Evolutionary conservation across 108 stramenopile genomes (phyloP).

Genomic region (Epithemia pelagica): DNA sequence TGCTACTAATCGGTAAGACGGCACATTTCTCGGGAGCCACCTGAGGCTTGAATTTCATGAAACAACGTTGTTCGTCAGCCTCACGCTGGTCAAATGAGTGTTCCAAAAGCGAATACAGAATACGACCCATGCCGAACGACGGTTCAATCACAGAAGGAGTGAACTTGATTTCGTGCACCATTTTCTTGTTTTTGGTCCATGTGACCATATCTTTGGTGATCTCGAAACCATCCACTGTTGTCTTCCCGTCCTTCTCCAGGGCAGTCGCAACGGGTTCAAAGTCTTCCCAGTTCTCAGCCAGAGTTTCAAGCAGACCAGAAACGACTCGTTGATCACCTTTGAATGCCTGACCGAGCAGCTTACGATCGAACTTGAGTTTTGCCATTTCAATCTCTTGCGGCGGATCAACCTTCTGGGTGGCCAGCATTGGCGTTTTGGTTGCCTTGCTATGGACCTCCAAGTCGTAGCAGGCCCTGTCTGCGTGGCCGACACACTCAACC

Average conservation of each 20-base stretch:
- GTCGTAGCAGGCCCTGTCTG: conserved; percentile 99
- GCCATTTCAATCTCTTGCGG: conserved; percentile 78
- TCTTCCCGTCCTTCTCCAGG: conserved; percentile 80
- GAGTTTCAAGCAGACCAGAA: conserved; percentile 83
- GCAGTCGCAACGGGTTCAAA: conserved; percentile 87
- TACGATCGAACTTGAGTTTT: conserved; percentile 87
- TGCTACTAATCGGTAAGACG: conserved; percentile 86
- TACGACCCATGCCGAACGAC: conserved; percentile 98
- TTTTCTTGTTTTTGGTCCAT: conserved; percentile 78
- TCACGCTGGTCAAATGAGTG: conserved; percentile 96
- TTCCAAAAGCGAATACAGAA: conserved; percentile 96
- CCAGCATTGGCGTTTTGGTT: conserved; percentile 91
- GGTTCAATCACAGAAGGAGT: conserved; percentile 99
- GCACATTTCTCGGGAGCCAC: conserved; percentile 98
- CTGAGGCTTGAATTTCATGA: conserved; percentile 94
- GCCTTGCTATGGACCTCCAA: conserved; percentile 93
- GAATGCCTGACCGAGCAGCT: conserved; percentile 85
- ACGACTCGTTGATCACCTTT: conserved; percentile 90
- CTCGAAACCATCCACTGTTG: conserved; percentile 84
- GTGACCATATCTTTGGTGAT: conserved; percentile 90
- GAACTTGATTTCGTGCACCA: conserved; percentile 93
- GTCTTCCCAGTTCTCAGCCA: conserved; percentile 86
- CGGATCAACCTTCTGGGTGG: conserved; percentile 78
- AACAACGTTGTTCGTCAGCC: conserved; percentile 90
- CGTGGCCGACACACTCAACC: conserved; percentile 99